Conservation (phyloP, 768 basidiomycete genomes). For the Sistotremastrum niveocremeum region DNA sequence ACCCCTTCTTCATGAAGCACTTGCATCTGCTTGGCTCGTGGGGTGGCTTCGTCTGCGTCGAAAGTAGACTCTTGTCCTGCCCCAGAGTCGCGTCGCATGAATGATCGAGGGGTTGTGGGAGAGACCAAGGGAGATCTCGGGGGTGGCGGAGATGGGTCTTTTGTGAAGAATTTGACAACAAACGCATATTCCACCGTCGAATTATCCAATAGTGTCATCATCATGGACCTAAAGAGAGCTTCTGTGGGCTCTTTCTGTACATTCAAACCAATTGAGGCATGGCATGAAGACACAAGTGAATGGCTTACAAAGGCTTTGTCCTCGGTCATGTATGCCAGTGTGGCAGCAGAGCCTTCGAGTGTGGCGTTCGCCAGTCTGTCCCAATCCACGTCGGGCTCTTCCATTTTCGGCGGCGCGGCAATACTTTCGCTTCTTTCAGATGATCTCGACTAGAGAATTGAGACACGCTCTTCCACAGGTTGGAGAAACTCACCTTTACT, state of each 20-base stretch:
- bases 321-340: constrained; percentile 80
- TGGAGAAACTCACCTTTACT: constrained; percentile 44
- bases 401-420: constrained; percentile 30
- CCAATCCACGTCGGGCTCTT: constrained; percentile 25
- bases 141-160: constrained; percentile 10
- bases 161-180: constrained; percentile 68
- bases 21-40: background rate
- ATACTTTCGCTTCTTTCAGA: constrained; percentile 61
- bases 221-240: constrained; percentile 68
- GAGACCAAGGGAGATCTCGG: background rate
- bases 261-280: background rate
- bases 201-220: constrained; percentile 91
- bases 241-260: constrained; percentile 70
- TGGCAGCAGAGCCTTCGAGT: constrained; percentile 68
- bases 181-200: constrained; percentile 88
- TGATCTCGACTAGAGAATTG: constrained; percentile 38
- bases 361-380: constrained; percentile 53
- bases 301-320: constrained; percentile 72
- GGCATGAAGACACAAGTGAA: background rate
- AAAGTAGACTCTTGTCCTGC: background rate
- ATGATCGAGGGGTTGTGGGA: constrained; percentile 6
- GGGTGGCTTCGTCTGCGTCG: background rate
- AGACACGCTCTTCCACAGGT: background rate
- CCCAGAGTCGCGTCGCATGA: constrained; percentile 2
- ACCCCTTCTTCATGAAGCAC: background rate